phyloP scores from a whole-genome alignment of 441 rosid genomes.

The Arabidopsis lyrata region DNA sequence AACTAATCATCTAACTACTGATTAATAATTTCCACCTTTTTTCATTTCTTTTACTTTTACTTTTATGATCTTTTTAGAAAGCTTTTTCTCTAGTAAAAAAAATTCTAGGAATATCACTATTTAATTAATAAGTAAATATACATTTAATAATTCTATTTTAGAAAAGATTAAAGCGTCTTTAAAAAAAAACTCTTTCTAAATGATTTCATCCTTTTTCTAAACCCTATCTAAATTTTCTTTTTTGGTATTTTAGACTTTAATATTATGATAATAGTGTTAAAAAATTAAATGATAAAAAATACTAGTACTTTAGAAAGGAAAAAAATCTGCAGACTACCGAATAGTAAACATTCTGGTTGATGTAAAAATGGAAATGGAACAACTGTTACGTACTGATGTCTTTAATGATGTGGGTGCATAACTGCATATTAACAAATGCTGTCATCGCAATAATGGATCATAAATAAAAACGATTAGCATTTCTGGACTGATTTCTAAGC shows the following conservation, averaged over 20 bases:
- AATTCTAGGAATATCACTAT: not conserved
- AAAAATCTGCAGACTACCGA: not conserved
- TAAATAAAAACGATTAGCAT: not conserved
- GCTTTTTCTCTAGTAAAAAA: not conserved
- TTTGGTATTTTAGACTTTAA: no score
- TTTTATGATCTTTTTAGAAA: slow-evolving; percentile 4
- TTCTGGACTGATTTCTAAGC: not conserved
- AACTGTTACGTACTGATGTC: not conserved
- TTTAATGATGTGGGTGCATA: not conserved
- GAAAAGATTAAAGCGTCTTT: no score
- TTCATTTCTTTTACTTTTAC: slow-evolving; percentile 19
- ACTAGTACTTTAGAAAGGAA: no score
- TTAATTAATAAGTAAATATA: not conserved
- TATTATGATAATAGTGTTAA: no score
- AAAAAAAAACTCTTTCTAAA: no score
- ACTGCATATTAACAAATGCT: not conserved
- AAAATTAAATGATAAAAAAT: no score
- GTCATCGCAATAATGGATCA: not conserved
- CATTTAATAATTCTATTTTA: no score
- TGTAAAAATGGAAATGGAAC: not conserved
- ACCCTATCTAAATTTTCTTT: no score
- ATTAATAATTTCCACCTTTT: slow-evolving; percentile 41
- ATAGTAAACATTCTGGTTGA: not conserved
- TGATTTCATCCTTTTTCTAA: no score
- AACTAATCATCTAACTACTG: slow-evolving; percentile 42